phyloP scores from a whole-genome alignment of 202 grass and related monocot species.

The Brachypodium distachyon region DNA sequence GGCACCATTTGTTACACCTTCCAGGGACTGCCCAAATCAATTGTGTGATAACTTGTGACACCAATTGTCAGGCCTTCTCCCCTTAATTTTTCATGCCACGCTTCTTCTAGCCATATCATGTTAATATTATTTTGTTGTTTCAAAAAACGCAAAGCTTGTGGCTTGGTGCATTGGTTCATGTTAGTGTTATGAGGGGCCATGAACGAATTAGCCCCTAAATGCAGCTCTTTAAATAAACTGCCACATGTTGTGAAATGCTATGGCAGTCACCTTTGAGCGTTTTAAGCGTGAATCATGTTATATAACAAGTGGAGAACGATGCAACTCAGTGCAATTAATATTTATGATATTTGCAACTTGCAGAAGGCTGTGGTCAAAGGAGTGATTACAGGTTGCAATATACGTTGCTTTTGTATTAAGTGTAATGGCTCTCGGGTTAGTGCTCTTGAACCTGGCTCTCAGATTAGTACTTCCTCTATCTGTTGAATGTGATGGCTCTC shows the following conservation, averaged over 20 bases:
- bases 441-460: conserved; percentile 5
- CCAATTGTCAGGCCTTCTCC: not conserved
- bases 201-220: not conserved
- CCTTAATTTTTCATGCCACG: not conserved
- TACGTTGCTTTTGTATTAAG: conserved; percentile 67
- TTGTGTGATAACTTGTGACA: not conserved
- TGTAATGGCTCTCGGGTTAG: conserved; percentile 74
- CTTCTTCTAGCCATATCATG: not conserved
- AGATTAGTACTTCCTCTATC: not conserved
- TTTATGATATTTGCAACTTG: conserved; percentile 15
- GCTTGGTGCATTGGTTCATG: no score
- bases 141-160: no score
- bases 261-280: not conserved
- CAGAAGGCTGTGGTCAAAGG: conserved; percentile 74
- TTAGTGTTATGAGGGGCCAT: not conserved
- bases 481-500: not conserved
- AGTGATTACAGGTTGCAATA: conserved; percentile 69
- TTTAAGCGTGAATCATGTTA: not conserved
- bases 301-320: not conserved
- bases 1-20: not conserved
- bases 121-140: no score
- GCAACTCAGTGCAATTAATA: conserved; percentile 2
- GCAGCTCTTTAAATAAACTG: not conserved
- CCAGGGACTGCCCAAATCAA: not conserved
- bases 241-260: not conserved